Evolutionary conservation across 371 early-diverging fungal species (phyloP), one percentile per base, ranked within the genome.

Genomic region (Mucor racemosus): DNA sequence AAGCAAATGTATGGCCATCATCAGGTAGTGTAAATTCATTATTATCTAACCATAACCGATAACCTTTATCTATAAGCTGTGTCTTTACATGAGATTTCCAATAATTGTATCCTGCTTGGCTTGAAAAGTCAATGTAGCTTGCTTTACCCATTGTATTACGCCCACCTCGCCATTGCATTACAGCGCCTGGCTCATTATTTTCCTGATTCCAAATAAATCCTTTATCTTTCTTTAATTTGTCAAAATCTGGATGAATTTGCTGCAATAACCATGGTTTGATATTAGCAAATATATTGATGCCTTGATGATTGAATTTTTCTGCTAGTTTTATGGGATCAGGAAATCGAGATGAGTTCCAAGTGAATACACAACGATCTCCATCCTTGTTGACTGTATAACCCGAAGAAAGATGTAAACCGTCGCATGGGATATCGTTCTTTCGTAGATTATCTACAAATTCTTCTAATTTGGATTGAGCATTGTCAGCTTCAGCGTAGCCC

Each of bases 211-310:
- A 84, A n/a, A 89, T 73, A 62, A 81, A 78, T 3, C 85, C 88
- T 7, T 69, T 63, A 14, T 58, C 53, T 1, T 66, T 41, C 14
- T 64, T 40, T 11, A 84, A 41, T 13, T 50, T 6, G 1, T 76
- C 54, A 59, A 80, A 89, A 13, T 81, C 74, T 8, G 90, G 90
- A 72, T 89, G 90, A 3, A 55, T 65, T 3, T 76, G 55, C 7
- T 73, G 62, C 15, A 89, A 67, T 4, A 89, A 62, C 90, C 90
- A 89, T 7, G 90, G 90, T 59, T 89, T 89, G 40, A 89, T 67
- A 60, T 89, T 89, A 15, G 90, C 87, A 58, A 85, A 84, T 0
- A 85, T 70, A 1, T 78, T 71, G 13, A 89, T 81, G 7, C 89
- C 89, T 10, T 59, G 59, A 1, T 65, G 66, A 9, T 72, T 65